Evolutionary conservation across 495 filamentous ascomycete genomes (phyloP).

Genomic region (Hypoxylon perforatum): DNA sequence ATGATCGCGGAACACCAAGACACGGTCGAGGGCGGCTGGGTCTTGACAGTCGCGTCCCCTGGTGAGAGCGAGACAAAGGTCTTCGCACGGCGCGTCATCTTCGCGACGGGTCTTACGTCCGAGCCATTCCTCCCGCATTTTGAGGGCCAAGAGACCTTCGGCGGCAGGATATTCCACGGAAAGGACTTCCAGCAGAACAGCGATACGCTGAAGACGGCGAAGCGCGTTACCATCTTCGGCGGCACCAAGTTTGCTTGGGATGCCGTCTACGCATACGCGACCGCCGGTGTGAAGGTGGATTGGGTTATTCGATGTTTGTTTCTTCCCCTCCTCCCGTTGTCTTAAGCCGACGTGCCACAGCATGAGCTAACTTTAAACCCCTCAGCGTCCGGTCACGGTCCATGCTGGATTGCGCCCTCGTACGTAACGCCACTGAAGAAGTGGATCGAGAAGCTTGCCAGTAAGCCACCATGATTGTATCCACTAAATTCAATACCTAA

Average conservation of each 20-base stretch:
- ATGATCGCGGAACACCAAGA: conserved; percentile 58
- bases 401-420: conserved; percentile 72
- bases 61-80: conserved; percentile 33
- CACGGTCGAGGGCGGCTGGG: conserved; percentile 46
- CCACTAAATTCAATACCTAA: conserved; percentile 12
- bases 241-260: conserved; percentile 80
- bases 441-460: conserved; percentile 69
- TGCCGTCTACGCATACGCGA: conserved; percentile 72
- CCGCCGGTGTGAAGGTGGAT: conserved; percentile 71
- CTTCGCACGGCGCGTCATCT: conserved; percentile 38
- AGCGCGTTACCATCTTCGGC: conserved; percentile 69
- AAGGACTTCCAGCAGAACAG: conserved; percentile 59
- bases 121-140: conserved; percentile 46
- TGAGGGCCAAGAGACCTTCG: conserved; percentile 45
- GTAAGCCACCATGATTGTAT: conserved; percentile 46
- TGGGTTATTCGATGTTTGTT: conserved; percentile 76
- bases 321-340: not conserved
- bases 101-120: conserved; percentile 47
- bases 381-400: conserved; percentile 72
- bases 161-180: conserved; percentile 70
- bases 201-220: conserved; percentile 45
- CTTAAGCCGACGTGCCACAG: not conserved
- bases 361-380: conserved; percentile 22
- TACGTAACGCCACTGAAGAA: conserved; percentile 49
- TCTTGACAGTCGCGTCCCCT: conserved; percentile 44